Conservation (phyloP, 257 asterid genomes). For the Coffea eugenioides region DNA sequence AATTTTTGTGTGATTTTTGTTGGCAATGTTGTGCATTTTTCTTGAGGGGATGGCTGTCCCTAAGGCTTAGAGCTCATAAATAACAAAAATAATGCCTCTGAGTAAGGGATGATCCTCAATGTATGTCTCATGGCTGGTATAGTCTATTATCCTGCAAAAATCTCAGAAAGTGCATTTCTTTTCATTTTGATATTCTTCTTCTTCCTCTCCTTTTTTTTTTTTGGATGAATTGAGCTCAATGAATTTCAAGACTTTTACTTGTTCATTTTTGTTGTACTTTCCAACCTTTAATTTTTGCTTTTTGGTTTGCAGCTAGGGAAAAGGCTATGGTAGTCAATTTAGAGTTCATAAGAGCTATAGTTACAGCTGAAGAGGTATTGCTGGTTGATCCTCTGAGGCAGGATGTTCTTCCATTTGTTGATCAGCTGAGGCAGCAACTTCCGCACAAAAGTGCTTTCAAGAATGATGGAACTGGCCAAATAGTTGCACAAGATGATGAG, state of each 20-base stretch:
- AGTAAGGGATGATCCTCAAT: background rate
- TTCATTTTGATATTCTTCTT: too few species aligned
- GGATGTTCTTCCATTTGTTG: slow-evolving; percentile 97
- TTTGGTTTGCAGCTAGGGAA: slow-evolving; percentile 75
- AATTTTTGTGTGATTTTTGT: too few species aligned
- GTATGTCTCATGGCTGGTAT: background rate
- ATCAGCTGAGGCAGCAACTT: slow-evolving; percentile 84
- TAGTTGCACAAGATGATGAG: slow-evolving; percentile 44
- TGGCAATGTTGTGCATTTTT: background rate
- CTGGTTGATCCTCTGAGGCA: slow-evolving; percentile 91
- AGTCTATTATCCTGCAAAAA: background rate
- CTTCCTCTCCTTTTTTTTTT: too few species aligned
- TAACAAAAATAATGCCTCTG: too few species aligned
- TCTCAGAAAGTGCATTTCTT: background rate
- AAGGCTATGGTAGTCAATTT: slow-evolving; percentile 96
- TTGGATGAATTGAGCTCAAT: background rate
- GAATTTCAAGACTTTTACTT: background rate
- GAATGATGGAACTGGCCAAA: slow-evolving; percentile 32
- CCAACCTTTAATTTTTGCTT: background rate
- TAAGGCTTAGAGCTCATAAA: background rate
- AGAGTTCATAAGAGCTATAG: slow-evolving; percentile 88
- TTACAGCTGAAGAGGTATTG: slow-evolving; percentile 93
- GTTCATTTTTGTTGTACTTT: background rate
- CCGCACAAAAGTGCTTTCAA: slow-evolving; percentile 46
- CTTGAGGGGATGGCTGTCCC: background rate